Base-by-base conservation (phyloP, 2,329 filamentous ascomycete genomes). In the Aspergillus sp. region DNA sequence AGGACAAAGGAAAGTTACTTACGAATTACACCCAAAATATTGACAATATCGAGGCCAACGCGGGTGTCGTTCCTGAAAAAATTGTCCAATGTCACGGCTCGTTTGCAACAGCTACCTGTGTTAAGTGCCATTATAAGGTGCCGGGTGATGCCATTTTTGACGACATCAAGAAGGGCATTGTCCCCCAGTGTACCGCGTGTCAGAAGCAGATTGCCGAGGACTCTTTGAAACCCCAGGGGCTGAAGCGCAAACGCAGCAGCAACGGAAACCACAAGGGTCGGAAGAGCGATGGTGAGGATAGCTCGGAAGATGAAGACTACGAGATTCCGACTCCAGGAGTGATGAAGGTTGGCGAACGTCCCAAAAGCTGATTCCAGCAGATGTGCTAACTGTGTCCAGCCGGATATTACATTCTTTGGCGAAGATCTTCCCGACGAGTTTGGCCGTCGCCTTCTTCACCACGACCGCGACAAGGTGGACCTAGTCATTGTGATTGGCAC, bases 11-110 rank as follows among this genome's bases (percentile, higher is more conserved):
- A 59, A 96, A 96, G 71, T 82, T 99, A 6, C 82, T 96, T 54
- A 97, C 92, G 40, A 96, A 97, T 74, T 99, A 96, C 76, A 95
- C 94, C 0, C 94, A 99, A 70, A 99, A 99, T 71, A 97, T 99
- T 65, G 94, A 99, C 77, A 96, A 96, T 63, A 85, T 96, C 47
- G 93, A 99, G 71, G 82, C 86, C 55, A 86, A 89, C 64, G 93
- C 93, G 0, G 94, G 94, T 19, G 89, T 99, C 54, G 74, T 79
- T 19, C 81, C 84, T 1, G 86, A 89, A 32, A 95, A 94, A 66
- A 81, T 97, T 16, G 87, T 99, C 24, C 93, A 99, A 73, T 97
- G 94, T 69, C 94, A 99, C 68, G 94, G 94, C 55, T 96, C 90
- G 6, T 97, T 96, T 75, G 92, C 92, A 41, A 95, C 88, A 0